Conservation (phyloP, 306 rosid species). For the Mimosa bimucronata region DNA sequence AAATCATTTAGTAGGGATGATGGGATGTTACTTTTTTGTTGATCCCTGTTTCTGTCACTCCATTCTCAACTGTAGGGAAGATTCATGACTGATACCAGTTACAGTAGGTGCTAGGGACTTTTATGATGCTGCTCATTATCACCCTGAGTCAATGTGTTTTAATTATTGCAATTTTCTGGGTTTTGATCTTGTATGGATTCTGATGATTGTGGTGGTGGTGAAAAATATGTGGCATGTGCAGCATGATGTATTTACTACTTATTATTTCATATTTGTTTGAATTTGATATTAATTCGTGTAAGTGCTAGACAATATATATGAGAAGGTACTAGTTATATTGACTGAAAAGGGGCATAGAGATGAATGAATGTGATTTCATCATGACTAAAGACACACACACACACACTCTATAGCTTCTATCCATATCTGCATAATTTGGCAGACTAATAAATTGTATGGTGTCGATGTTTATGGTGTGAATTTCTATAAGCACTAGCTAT, state of each 20-base stretch:
- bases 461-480: neutral
- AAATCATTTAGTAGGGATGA: constrained; percentile 1
- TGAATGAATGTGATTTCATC: neutral
- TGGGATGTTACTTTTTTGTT: neutral
- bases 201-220: too few relatives aligned
- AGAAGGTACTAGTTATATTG: too few relatives aligned
- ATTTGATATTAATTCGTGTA: too few relatives aligned
- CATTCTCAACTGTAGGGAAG: neutral
- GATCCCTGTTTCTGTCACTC: neutral
- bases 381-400: neutral
- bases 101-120: constrained; percentile 1
- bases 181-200: too few relatives aligned
- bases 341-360: too few relatives aligned
- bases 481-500: constrained; percentile 5
- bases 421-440: constrained; percentile 4
- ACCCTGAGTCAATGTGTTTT: neutral
- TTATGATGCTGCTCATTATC: neutral
- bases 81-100: neutral
- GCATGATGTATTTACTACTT: too few relatives aligned
- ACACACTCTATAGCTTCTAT: too few relatives aligned
- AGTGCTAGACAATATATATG: too few relatives aligned
- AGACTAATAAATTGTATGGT: neutral
- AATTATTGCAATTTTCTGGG: neutral
- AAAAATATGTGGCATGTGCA: too few relatives aligned
- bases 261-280: too few relatives aligned